These are phyloP conservation scores for Metschnikowia anglica DNA, from an alignment of 805 yeast species.

Conservation along the genomic window DNA sequence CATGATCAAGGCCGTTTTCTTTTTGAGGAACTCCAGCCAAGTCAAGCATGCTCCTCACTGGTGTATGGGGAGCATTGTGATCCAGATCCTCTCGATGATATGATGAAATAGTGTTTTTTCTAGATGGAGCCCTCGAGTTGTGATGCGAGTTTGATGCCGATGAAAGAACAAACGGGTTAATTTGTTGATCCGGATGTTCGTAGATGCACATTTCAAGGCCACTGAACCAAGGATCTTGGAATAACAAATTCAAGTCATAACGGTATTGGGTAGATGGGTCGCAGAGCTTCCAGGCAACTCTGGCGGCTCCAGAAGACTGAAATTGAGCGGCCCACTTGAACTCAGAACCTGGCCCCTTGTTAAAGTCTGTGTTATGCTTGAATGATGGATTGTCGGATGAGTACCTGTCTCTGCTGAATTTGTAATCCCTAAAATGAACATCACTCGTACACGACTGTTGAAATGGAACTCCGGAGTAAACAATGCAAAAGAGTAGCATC, in stretches of 20 bases:
- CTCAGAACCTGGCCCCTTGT: constrained; percentile 68
- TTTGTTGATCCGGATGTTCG: constrained; percentile 45
- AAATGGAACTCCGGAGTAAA: constrained; percentile 62
- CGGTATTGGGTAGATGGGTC: constrained; percentile 60
- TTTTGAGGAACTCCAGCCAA: constrained; percentile 18
- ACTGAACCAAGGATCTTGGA: constrained; percentile 64
- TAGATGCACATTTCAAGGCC: constrained; percentile 58
- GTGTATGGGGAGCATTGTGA: constrained; percentile 25
- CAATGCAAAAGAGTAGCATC: constrained; percentile 58
- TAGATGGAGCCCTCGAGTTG: constrained; percentile 31
- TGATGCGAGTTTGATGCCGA: constrained; percentile 20
- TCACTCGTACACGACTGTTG: constrained; percentile 48
- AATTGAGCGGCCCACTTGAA: constrained; percentile 66
- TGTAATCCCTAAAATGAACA: constrained; percentile 55
- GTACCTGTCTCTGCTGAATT: constrained; percentile 45
- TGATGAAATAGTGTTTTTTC: constrained; percentile 30
- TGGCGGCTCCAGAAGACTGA: constrained; percentile 57
- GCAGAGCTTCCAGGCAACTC: constrained; percentile 72
- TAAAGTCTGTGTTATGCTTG: constrained; percentile 42
- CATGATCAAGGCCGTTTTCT: constrained; percentile 10
- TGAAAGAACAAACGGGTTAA: constrained; percentile 33
- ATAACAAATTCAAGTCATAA: constrained; percentile 52
- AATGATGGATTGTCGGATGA: constrained; percentile 47
- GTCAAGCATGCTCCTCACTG: constrained; percentile 42
- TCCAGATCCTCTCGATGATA: constrained; percentile 13